Evolutionary conservation across 2,329 filamentous ascomycete genomes (phyloP), one percentile per base, ranked within the genome.

Genomic region (Nectriaceae sp.): DNA sequence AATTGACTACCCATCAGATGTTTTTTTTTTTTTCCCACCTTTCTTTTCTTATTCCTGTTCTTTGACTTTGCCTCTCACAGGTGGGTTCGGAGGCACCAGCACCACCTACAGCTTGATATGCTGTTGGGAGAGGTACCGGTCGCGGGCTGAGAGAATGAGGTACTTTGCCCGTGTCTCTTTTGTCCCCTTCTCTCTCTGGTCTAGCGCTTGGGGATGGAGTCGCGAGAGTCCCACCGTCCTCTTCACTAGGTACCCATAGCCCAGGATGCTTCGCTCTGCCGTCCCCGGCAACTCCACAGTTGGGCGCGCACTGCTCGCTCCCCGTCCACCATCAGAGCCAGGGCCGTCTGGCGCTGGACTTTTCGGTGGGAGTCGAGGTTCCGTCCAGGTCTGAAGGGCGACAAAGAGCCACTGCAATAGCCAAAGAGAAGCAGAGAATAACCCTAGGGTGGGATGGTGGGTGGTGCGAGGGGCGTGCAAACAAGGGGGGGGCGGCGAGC

Each of bases 301-400:
- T 54, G 51, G 53, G 54, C 49, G 59, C 54, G 62, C 62, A 63
- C 53, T 60, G 56, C 49, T 58, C 55, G 57, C 57, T 57, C 48
- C 58, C 53, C 47, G 61, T 53, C 59, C 58, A 56, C 56, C 60
- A 53, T 57, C 51, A 24, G 35, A 19, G 19, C 31, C 52, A 41
- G 46, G 59, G 55, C 51, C 55, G 48, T 42, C 51, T 52, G 60
- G 55, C 57, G 55, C 55, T 45, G 52, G n/a, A 52, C 47, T 62
- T 48, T 53, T 48, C 50, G 57, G 62, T 64, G 53, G 61, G 49
- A 55, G 48, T 42, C 43, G 56, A 60, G 41, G 49, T 49, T 15
- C 33, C 16, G 5, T 39, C 37, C 35, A 47, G 47, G 39, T 57
- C 50, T 52, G 56, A 51, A 55, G 50, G 56, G 42, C 42, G 47